phyloP scores from a whole-genome alignment of 169 alveolate species.

The Plasmodium vinckei region DNA sequence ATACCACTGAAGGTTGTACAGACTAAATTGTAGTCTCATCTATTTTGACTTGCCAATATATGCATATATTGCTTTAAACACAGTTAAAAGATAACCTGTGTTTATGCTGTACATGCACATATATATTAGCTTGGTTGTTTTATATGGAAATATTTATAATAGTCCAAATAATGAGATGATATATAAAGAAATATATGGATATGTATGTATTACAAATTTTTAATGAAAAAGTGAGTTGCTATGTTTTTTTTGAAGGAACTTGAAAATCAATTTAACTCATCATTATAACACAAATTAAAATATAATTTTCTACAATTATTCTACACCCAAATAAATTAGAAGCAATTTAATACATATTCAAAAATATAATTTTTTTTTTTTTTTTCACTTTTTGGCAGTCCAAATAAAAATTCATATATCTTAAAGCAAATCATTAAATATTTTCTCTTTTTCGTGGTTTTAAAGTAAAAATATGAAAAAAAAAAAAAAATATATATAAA shows the following conservation, averaged over 20 bases:
- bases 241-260: background rate
- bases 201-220: background rate
- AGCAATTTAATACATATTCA: background rate
- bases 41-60: no score
- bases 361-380: background rate
- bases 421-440: conserved; percentile 36
- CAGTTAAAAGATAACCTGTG: background rate
- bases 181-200: background rate
- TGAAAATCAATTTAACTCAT: background rate
- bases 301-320: conserved; percentile 2
- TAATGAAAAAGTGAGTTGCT: background rate
- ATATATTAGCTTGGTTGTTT: background rate
- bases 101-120: background rate
- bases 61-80: no score
- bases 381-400: background rate
- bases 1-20: no score
- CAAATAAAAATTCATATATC: background rate
- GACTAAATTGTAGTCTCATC: no score
- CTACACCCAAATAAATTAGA: background rate
- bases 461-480: background rate
- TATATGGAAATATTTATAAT: background rate
- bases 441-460: conserved; percentile 18
- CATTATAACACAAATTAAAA: background rate
- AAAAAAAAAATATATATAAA: conserved; percentile 7
- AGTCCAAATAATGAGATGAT: background rate